These are phyloP conservation scores for Fusarium phyllophilum DNA, from an alignment of 2,329 filamentous ascomycete genomes.

Conservation along the genomic window DNA sequence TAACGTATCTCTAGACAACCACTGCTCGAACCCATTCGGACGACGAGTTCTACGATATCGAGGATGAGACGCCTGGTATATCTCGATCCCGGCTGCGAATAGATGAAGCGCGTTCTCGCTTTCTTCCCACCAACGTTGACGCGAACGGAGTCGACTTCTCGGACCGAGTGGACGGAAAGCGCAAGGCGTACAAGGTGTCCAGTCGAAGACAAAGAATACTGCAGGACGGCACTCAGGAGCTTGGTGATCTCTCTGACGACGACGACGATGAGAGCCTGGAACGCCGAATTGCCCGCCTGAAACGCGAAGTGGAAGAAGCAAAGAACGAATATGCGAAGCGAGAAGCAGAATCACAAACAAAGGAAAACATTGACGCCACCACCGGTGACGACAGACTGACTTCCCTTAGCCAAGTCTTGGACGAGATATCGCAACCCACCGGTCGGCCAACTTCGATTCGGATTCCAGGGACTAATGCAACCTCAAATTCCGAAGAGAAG, in stretches of 20 bases:
- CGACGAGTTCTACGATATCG: slow-evolving; percentile 70
- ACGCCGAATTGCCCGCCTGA: slow-evolving; percentile 82
- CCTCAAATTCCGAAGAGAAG: slow-evolving; percentile 28
- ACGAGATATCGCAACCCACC: slow-evolving; percentile 64
- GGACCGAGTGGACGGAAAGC: slow-evolving; percentile 83
- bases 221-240: slow-evolving; percentile 71
- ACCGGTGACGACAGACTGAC: slow-evolving; percentile 56
- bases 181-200: slow-evolving; percentile 83
- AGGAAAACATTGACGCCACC: slow-evolving; percentile 60
- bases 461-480: slow-evolving; percentile 12
- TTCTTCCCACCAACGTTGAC: slow-evolving; percentile 79
- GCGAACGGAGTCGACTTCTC: slow-evolving; percentile 87
- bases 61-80: slow-evolving; percentile 74
- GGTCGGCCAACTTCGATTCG: slow-evolving; percentile 22
- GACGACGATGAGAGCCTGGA: slow-evolving; percentile 78
- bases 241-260: slow-evolving; percentile 81
- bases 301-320: slow-evolving; percentile 82
- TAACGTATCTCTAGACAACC: slow-evolving; percentile 57
- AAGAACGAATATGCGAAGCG: slow-evolving; percentile 70
- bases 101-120: slow-evolving; percentile 81
- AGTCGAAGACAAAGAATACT: slow-evolving; percentile 72
- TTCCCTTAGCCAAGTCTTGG: slow-evolving; percentile 77
- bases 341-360: slow-evolving; percentile 58
- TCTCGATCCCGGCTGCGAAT: slow-evolving; percentile 80
- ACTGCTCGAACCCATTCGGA: slow-evolving; percentile 68